Evolutionary conservation across 1,284 basidiomycete species (phyloP).

Genomic region (Bondarzewia mesenterica): DNA sequence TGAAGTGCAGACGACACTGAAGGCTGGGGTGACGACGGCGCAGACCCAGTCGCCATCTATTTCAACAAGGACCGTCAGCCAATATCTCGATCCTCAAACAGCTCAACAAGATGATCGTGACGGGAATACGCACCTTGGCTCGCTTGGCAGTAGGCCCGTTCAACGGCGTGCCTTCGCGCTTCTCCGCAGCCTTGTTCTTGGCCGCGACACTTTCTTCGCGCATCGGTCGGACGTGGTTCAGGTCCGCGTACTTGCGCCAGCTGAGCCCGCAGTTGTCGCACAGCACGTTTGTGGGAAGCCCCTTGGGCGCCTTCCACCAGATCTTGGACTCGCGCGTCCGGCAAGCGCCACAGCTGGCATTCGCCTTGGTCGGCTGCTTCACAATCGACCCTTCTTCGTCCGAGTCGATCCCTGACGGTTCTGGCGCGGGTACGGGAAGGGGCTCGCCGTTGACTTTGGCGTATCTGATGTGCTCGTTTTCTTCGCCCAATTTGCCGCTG

Average conservation of each 20-base stretch:
- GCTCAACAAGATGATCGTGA: neutral
- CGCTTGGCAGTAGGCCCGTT: slow-evolving; percentile 55
- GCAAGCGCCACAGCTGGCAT: slow-evolving; percentile 67
- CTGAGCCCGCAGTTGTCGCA: slow-evolving; percentile 76
- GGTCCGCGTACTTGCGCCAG: slow-evolving; percentile 86
- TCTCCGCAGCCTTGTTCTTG: slow-evolving; percentile 46
- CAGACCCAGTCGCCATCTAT: slow-evolving; percentile 38
- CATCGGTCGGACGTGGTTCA: slow-evolving; percentile 63
- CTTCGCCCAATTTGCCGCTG: slow-evolving; percentile 59
- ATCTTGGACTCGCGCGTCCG: slow-evolving; percentile 62
- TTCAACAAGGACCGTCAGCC: neutral
- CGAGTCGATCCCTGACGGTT: slow-evolving; percentile 18
- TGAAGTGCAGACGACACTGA: slow-evolving; percentile 49
- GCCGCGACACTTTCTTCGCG: slow-evolving; percentile 53
- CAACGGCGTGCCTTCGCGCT: slow-evolving; percentile 75
- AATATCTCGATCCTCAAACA: too few species aligned
- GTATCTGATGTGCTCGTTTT: slow-evolving; percentile 45
- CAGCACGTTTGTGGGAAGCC: slow-evolving; percentile 60
- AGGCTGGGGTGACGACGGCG: slow-evolving; percentile 48
- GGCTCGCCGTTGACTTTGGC: slow-evolving; percentile 34
- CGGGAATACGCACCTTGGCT: slow-evolving; percentile 45
- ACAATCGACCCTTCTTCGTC: slow-evolving; percentile 76
- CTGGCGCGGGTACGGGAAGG: neutral
- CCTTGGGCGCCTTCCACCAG: slow-evolving; percentile 87
- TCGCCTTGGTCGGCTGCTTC: slow-evolving; percentile 45